phyloP scores from a whole-genome alignment of 116 monocot species.

The Thalassia testudinum region DNA sequence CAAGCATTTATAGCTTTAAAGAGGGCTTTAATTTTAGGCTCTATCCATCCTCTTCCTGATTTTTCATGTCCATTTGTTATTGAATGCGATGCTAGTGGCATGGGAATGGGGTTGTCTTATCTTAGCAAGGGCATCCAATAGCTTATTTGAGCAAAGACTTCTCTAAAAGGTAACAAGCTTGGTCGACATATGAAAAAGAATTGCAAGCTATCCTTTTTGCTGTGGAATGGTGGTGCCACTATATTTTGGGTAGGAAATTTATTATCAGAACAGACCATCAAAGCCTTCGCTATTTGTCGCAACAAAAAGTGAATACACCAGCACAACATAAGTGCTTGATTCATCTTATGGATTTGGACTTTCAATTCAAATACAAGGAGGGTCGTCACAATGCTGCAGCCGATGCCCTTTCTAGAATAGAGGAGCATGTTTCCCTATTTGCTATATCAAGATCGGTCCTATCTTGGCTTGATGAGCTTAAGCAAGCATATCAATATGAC shows the following conservation, averaged over 20 bases:
- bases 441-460: too few relatives aligned
- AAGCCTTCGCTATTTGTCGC: neutral
- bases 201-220: neutral
- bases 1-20: neutral
- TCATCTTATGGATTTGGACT: neutral
- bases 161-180: too few relatives aligned
- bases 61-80: neutral
- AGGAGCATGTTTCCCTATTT: too few relatives aligned
- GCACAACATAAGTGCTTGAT: neutral
- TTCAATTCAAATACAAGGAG: neutral
- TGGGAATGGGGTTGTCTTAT: neutral
- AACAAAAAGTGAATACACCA: neutral
- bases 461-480: too few relatives aligned
- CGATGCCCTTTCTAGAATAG: neutral
- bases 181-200: constrained; percentile 1
- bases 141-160: neutral
- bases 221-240: neutral
- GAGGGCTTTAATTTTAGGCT: neutral
- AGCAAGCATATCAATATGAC: too few relatives aligned
- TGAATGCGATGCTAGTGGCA: neutral
- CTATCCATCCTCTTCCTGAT: constrained; percentile 1
- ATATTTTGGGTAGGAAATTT: neutral
- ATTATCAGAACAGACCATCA: constrained; percentile 2
- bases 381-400: neutral
- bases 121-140: neutral